Evolutionary conservation across 345 rosid species (phyloP).

Genomic region (Pistacia atlantica): DNA sequence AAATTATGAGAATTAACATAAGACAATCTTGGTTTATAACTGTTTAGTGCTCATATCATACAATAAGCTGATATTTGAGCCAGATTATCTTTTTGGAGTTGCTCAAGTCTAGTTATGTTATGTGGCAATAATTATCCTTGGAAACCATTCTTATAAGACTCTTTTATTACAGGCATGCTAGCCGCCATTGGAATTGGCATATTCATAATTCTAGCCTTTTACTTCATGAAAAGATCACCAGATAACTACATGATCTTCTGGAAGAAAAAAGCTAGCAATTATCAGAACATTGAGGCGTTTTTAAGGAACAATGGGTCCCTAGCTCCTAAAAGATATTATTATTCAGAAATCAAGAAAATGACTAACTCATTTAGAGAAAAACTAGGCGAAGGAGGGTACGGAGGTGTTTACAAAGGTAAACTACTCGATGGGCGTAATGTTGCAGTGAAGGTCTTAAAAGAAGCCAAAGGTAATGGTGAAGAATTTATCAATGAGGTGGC

Average conservation of each 20-base stretch:
- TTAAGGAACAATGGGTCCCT: neutral
- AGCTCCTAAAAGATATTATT: neutral
- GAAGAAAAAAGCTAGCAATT: neutral
- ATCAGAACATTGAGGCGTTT: neutral
- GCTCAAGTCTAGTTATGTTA: no score
- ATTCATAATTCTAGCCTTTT: neutral
- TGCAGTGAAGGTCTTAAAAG: neutral
- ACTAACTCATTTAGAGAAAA: neutral
- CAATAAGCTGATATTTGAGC: no score
- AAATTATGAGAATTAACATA: no score
- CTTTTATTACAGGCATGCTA: neutral
- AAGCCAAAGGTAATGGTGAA: neutral
- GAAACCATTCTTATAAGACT: no score
- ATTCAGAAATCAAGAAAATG: neutral
- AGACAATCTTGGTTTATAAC: no score
- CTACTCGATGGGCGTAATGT: neutral
- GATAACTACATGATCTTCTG: neutral
- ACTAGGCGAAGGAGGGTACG: slow-evolving; percentile 1
- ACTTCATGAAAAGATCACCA: neutral
- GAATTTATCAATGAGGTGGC: neutral
- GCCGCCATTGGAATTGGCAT: neutral
- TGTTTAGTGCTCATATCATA: no score
- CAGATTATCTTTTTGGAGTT: no score
- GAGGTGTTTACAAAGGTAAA: neutral
- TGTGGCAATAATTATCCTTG: no score